A percentile compares a stretch with the other conserved stretches of the same genome.
Conservation (phyloP, 2,329 filamentous ascomycete species). For the Colletotrichum chrysophilum region DNA sequence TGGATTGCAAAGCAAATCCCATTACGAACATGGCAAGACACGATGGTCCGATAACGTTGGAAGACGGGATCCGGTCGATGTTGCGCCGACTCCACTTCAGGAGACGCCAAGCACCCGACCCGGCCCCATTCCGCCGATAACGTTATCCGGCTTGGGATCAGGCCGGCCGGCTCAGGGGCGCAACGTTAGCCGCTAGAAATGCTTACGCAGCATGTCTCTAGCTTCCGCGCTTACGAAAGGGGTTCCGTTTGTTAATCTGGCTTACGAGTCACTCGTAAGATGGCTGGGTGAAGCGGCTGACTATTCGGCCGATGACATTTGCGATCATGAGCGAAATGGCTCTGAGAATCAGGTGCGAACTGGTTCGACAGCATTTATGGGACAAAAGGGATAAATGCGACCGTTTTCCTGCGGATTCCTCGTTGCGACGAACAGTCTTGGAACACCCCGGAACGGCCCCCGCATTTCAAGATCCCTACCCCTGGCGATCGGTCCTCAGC, state of each 20-base stretch:
- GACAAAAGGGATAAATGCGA: background rate
- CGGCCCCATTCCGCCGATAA: background rate
- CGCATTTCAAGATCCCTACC: background rate
- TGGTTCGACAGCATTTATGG: background rate
- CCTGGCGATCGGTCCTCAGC: background rate
- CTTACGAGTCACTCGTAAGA: background rate
- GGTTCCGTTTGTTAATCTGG: background rate
- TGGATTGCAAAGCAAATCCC: fast-evolving
- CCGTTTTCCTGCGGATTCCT: background rate
- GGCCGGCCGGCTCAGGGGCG: background rate
- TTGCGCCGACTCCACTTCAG: background rate
- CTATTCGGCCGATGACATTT: background rate
- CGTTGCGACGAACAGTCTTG: background rate
- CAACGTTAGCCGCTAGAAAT: background rate
- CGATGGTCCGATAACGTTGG: background rate
- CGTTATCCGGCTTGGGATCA: background rate
- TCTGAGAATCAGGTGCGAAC: background rate
- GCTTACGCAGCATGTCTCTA: background rate
- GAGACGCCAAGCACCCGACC: background rate
- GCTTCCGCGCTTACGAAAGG: background rate
- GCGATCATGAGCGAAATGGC: background rate
- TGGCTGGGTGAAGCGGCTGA: background rate
- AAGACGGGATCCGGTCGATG: background rate
- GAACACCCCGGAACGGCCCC: background rate
- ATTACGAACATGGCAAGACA: background rate